Percentiles rank a stretch among this genome's conserved stretches.
Conservation (phyloP, 768 basidiomycete genomes). For the Cyclocybe aegerita region DNA sequence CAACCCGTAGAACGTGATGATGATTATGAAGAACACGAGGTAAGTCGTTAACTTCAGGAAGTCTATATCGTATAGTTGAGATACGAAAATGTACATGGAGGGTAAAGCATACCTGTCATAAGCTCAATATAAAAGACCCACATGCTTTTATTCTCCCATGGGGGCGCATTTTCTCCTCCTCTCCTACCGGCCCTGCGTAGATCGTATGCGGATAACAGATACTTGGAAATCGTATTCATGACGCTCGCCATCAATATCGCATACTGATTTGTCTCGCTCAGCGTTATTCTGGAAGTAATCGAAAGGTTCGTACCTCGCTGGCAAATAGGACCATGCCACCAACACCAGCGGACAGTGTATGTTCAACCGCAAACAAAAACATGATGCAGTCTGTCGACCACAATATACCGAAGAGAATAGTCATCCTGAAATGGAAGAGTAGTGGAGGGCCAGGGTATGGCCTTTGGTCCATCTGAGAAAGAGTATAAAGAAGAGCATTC, state of each 20-base stretch:
- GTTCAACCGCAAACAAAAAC: slow-evolving; percentile 80
- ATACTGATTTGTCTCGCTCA: slow-evolving; percentile 53
- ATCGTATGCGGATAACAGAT: slow-evolving; percentile 79
- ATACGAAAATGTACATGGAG: slow-evolving; percentile 3
- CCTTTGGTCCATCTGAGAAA: slow-evolving; percentile 92
- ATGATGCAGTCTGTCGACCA: slow-evolving; percentile 75
- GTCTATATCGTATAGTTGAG: slow-evolving; percentile 48
- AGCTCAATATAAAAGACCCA: slow-evolving; percentile 95
- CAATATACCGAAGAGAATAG: slow-evolving; percentile 69
- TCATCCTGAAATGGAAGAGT: slow-evolving; percentile 86
- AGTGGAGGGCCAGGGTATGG: slow-evolving; percentile 82
- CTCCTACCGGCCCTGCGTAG: slow-evolving; percentile 72
- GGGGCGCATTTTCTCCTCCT: slow-evolving; percentile 82
- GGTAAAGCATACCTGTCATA: slow-evolving; percentile 60
- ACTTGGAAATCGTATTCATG: slow-evolving; percentile 78
- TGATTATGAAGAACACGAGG: slow-evolving; percentile 89
- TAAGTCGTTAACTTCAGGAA: slow-evolving; percentile 93
- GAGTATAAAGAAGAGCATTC: slow-evolving; percentile 5
- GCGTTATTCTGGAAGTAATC: slow-evolving; percentile 2
- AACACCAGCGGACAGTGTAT: slow-evolving; percentile 74
- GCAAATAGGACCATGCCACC: slow-evolving; percentile 95
- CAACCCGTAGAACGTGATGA: slow-evolving; percentile 91
- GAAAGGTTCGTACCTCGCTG: slow-evolving; percentile 65
- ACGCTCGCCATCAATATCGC: slow-evolving; percentile 84
- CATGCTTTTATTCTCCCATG: slow-evolving; percentile 99